Percentiles rank a stretch among this genome's conserved stretches.
Evolutionary conservation across 495 filamentous ascomycete species (phyloP).

Genomic region (Penicillium flavigenum): DNA sequence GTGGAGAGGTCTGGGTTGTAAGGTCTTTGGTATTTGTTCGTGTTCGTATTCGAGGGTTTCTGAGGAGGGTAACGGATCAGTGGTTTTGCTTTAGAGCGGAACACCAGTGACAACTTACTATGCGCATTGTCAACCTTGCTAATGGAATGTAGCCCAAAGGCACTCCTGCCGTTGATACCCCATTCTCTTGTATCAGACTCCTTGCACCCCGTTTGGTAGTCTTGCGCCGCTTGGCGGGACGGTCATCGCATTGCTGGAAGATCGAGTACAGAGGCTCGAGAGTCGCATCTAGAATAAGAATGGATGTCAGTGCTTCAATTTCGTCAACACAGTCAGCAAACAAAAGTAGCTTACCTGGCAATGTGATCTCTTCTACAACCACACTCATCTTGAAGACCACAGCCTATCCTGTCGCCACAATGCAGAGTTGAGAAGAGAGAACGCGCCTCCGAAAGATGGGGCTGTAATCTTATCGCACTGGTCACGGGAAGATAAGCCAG

Average conservation of each 20-base stretch:
- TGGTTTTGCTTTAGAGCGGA: not conserved
- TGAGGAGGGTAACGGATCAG: slow-evolving; percentile 19
- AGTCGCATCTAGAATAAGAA: slow-evolving; percentile 24
- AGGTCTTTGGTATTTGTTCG: not conserved
- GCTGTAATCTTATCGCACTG: not conserved
- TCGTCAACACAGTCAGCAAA: not conserved
- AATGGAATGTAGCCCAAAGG: slow-evolving; percentile 42
- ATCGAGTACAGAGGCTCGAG: slow-evolving; percentile 28
- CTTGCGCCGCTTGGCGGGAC: slow-evolving; percentile 42
- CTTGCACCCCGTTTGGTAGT: slow-evolving; percentile 17
- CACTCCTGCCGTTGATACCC: slow-evolving; percentile 21
- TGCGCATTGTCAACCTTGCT: slow-evolving; percentile 31
- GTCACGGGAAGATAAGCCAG: slow-evolving; percentile 7
- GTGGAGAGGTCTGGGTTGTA: not conserved
- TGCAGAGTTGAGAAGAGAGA: not conserved
- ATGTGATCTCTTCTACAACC: slow-evolving; percentile 20
- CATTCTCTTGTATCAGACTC: slow-evolving; percentile 24
- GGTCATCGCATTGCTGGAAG: slow-evolving; percentile 25
- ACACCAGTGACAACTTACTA: slow-evolving; percentile 30
- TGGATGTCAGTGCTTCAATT: slow-evolving; percentile 13
- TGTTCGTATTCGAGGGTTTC: slow-evolving; percentile 17
- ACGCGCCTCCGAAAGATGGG: not conserved
- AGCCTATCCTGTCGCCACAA: slow-evolving; percentile 11
- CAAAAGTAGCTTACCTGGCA: slow-evolving; percentile 23
- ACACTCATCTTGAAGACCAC: slow-evolving; percentile 28